Conservation (phyloP, 768 basidiomycete genomes). For the Cystobasidium tubakii region DNA sequence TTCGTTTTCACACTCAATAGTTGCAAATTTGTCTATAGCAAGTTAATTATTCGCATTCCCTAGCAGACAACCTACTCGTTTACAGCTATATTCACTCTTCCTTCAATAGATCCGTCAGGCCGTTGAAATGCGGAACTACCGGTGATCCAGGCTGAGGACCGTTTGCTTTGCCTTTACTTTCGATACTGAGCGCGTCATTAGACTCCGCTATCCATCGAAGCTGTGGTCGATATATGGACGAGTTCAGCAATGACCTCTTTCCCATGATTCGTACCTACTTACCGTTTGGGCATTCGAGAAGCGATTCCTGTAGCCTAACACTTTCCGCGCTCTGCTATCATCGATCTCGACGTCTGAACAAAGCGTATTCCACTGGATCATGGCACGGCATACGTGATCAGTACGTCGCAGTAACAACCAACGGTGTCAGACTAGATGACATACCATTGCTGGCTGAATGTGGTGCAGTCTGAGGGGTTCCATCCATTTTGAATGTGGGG, state of each 20-base stretch:
- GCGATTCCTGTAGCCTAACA: constrained; percentile 7
- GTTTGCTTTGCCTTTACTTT: background rate
- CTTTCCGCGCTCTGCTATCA: constrained; percentile 21
- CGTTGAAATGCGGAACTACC: background rate
- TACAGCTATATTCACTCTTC: background rate
- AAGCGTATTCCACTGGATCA: constrained; percentile 14
- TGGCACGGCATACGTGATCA: background rate
- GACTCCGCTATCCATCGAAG: constrained; percentile 11
- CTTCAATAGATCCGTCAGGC: background rate
- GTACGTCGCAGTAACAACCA: background rate
- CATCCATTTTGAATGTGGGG: constrained; percentile 14
- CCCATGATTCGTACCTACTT: background rate
- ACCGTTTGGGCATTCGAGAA: constrained; percentile 25
- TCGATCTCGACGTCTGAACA: constrained; percentile 9
- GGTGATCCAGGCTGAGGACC: background rate
- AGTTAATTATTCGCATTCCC: too few relatives aligned
- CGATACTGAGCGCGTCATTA: background rate
- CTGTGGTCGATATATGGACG: background rate
- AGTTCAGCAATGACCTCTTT: background rate
- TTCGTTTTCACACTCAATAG: too few relatives aligned
- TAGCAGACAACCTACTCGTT: too few relatives aligned
- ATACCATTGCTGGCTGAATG: constrained; percentile 22
- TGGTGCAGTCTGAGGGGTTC: background rate
- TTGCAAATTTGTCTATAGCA: too few relatives aligned
- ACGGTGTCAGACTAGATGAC: background rate